These are phyloP conservation scores for Paracorniculantispora psalliotae DNA, from an alignment of 2,329 filamentous ascomycete species.

Conservation along the genomic window DNA sequence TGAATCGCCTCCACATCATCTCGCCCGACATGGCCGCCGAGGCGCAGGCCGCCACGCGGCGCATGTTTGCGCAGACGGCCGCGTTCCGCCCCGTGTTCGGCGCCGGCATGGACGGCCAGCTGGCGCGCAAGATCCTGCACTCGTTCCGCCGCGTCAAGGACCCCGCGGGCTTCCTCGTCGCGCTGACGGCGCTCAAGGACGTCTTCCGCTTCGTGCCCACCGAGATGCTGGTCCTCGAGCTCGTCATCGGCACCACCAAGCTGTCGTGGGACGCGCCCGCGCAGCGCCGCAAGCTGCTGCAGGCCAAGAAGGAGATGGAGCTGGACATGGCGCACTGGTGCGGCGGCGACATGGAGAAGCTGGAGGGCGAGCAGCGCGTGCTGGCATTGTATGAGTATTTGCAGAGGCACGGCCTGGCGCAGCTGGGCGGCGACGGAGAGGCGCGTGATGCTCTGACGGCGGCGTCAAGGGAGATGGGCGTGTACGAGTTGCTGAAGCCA, in stretches of 20 bases:
- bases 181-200: slow-evolving; percentile 38
- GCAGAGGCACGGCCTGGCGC: slow-evolving; percentile 34
- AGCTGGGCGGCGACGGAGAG: slow-evolving; percentile 19
- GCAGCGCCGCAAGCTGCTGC: slow-evolving; percentile 37
- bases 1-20: slow-evolving; percentile 43
- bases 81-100: slow-evolving; percentile 43
- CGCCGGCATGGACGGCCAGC: slow-evolving; percentile 39
- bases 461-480: slow-evolving; percentile 40
- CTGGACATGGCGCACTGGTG: slow-evolving; percentile 27
- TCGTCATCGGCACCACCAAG: slow-evolving; percentile 40
- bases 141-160: slow-evolving; percentile 45
- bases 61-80: slow-evolving; percentile 45
- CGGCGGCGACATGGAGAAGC: slow-evolving; percentile 27
- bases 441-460: slow-evolving; percentile 24
- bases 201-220: slow-evolving; percentile 40
- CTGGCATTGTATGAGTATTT: slow-evolving; percentile 40
- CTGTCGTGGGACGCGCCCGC: slow-evolving; percentile 37
- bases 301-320: slow-evolving; percentile 40
- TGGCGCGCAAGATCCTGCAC: slow-evolving; percentile 46
- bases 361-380: slow-evolving; percentile 32
- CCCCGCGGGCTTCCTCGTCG: slow-evolving; percentile 40
- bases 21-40: slow-evolving; percentile 23
- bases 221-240: slow-evolving; percentile 43
- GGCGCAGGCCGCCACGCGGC: slow-evolving; percentile 33
- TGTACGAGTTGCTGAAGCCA: slow-evolving; percentile 29